Evolutionary conservation across 441 rosid species (phyloP), one percentile per base, ranked within the genome.

Genomic region (Corymbia citriodora): DNA sequence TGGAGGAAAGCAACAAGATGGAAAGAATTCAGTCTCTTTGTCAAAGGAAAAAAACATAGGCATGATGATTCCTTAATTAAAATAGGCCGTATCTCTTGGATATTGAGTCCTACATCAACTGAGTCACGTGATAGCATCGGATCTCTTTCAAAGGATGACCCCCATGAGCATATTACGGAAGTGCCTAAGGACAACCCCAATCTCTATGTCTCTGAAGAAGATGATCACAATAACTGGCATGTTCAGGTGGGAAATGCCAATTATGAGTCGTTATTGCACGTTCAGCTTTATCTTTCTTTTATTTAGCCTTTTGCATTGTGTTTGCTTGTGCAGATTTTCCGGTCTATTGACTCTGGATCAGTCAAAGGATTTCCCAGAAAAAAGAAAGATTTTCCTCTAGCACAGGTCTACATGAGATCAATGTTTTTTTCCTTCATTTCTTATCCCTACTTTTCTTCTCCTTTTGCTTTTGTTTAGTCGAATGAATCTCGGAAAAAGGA

Each of bases 321-420:
- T 27, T 88, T 23, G 53, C 13, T 23, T 89, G 90, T 68, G 92
- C 93, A 98, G 99, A 91, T 97, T 90, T 97, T 98, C 91, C 96
- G 99, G 40, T 97, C 99, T 40, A 98, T 98, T 85, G 99, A 98
- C 94, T 94, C 96, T 13, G 97, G 96, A 93, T 97, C 99, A 55
- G 33, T 98, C 91, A 96, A 94, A 93, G 99, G 99, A 89, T 97
- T 98, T 94, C 99, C 99, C 8, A 88, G 88, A 27, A 96, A 93
- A 91, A 74, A 49, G 81, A 90, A 92, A 57, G 88, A 91, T 49
- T 61, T 93, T 82, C 94, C 96, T 91, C 90, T 92, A 86, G 93
- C 91, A 21, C 94, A 92, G 96, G 99, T 98, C 90, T 91, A 90
- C 90, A 61, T 48, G 87, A 87, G 90, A 92, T 81, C 85, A 92